Evolutionary conservation across 129 eudicot genomes (phyloP).

Genomic region (Lonicera japonica): DNA sequence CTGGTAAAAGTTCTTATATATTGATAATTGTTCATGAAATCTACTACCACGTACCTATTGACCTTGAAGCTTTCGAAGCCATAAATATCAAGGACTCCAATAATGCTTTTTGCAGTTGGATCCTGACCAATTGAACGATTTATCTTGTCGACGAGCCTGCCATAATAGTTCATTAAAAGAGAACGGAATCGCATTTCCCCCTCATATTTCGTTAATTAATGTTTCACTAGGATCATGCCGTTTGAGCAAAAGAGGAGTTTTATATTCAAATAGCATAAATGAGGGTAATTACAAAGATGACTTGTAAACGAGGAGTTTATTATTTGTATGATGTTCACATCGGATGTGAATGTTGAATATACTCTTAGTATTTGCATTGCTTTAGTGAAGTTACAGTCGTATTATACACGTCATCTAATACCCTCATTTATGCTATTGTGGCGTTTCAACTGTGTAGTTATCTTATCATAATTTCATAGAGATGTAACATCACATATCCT

Average conservation of each 20-base stretch:
- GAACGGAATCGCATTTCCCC: background rate
- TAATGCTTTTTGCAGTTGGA: slow-evolving; percentile 86
- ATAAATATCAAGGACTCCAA: slow-evolving; percentile 97
- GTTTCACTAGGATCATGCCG: background rate
- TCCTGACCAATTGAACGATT: slow-evolving; percentile 96
- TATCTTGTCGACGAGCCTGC: slow-evolving; percentile 96
- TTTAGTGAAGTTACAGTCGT: too few species aligned
- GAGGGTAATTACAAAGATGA: too few species aligned
- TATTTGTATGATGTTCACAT: too few species aligned
- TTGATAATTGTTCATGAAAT: slow-evolving; percentile 4
- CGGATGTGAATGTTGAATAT: too few species aligned
- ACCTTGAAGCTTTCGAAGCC: slow-evolving; percentile 98
- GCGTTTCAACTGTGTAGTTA: too few species aligned
- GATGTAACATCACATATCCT: background rate
- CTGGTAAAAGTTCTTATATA: slow-evolving; percentile 1
- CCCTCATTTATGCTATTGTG: background rate
- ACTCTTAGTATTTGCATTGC: too few species aligned
- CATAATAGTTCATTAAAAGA: slow-evolving; percentile 19
- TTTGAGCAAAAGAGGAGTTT: background rate
- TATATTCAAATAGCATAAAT: too few species aligned
- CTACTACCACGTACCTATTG: slow-evolving; percentile 59
- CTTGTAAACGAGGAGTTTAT: too few species aligned
- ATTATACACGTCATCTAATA: too few species aligned
- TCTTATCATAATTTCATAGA: background rate
- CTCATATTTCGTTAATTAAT: background rate